Percentiles rank a stretch among this genome's conserved stretches.
These are phyloP conservation scores for Chaetomium cochliodes DNA, from an alignment of 495 filamentous ascomycete genomes.

Conservation along the genomic window DNA sequence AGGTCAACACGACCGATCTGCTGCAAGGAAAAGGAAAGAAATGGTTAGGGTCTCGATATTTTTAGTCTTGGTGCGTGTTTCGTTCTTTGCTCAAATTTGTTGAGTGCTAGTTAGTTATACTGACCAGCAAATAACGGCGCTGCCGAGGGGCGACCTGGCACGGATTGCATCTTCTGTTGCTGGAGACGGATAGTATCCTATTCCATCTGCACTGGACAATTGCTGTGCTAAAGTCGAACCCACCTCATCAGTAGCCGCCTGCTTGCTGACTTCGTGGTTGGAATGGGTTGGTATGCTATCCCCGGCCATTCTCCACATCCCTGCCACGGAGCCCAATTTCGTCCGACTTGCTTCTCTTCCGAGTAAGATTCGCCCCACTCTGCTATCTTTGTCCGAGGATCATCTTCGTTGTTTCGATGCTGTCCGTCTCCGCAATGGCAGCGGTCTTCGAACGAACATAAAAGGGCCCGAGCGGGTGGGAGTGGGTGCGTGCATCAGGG, in stretches of 20 bases:
- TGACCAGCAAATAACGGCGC: too few relatives aligned
- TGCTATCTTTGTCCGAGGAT: neutral
- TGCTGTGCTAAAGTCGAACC: neutral
- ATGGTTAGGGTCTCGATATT: too few relatives aligned
- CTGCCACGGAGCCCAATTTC: neutral
- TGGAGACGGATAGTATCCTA: too few relatives aligned
- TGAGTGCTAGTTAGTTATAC: too few relatives aligned
- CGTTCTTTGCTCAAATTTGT: too few relatives aligned
- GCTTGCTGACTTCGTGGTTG: neutral
- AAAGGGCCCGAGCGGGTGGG: neutral
- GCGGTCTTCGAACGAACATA: neutral
- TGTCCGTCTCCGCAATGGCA: neutral
- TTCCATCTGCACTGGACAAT: too few relatives aligned
- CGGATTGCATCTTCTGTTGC: too few relatives aligned
- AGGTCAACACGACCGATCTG: too few relatives aligned
- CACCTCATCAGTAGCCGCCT: neutral
- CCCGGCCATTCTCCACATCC: neutral
- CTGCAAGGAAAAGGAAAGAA: too few relatives aligned
- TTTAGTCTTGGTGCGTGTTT: too few relatives aligned
- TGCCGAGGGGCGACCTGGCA: too few relatives aligned
- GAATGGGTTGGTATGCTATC: neutral
- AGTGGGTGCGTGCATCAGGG: neutral
- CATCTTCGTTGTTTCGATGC: neutral
- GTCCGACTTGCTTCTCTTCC: neutral
- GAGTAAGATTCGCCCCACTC: conserved; percentile 1